Percentiles rank a stretch among this genome's conserved stretches.
These are phyloP conservation scores for Inonotus hispidus DNA, from an alignment of 1,284 basidiomycete species.

Conservation along the genomic window DNA sequence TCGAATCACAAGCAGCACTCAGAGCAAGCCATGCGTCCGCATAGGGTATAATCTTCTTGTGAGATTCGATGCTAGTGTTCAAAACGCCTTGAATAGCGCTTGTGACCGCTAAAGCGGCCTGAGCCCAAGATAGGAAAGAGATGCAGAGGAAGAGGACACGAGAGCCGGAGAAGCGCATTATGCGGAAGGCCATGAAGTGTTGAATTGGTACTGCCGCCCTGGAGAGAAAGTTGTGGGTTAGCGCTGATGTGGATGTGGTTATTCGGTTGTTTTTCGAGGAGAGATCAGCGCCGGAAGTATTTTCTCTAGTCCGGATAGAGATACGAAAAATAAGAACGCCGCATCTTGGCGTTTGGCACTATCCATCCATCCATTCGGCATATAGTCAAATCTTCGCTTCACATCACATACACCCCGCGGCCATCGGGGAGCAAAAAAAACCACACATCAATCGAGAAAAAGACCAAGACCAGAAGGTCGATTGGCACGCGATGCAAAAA, in stretches of 20 bases:
- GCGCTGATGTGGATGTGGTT: too few species aligned
- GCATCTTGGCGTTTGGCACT: too few species aligned
- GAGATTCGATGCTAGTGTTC: not conserved
- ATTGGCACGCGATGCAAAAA: too few species aligned
- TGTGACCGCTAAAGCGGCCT: slow-evolving; percentile 1
- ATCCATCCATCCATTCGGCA: too few species aligned
- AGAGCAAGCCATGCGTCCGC: slow-evolving; percentile 12
- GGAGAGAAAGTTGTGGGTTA: not conserved
- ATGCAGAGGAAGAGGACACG: slow-evolving; percentile 1
- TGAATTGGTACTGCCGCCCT: slow-evolving; percentile 14
- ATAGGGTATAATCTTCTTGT: slow-evolving; percentile 8
- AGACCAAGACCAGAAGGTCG: too few species aligned
- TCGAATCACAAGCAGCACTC: slow-evolving; percentile 3
- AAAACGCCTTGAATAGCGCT: slow-evolving; percentile 2
- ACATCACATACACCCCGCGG: too few species aligned
- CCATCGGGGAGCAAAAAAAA: not conserved
- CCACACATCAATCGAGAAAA: not conserved
- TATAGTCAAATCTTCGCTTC: too few species aligned
- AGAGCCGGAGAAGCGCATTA: slow-evolving; percentile 8
- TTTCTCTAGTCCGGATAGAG: not conserved
- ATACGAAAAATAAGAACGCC: too few species aligned
- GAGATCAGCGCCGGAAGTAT: not conserved
- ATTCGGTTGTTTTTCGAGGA: not conserved
- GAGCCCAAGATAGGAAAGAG: slow-evolving; percentile 2
- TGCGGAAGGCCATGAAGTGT: slow-evolving; percentile 12